Evolutionary conservation across 2,329 filamentous ascomycete genomes (phyloP), one percentile per base, ranked within the genome.

Genomic region (Sphaerulina musiva): DNA sequence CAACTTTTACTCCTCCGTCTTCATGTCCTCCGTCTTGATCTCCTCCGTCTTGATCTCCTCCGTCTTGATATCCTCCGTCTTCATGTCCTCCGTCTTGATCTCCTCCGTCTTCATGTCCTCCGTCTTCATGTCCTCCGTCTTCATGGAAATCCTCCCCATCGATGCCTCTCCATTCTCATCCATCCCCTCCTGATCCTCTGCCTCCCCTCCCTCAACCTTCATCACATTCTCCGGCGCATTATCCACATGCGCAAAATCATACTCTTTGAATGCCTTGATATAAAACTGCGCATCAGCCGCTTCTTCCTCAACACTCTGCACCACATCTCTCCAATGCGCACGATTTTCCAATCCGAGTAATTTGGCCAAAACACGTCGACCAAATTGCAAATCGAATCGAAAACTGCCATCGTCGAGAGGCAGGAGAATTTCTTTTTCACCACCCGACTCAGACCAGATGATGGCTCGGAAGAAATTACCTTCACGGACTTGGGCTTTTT

Each of bases 341-440:
- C 93, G 78, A 43, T 81, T 75, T 69, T 96, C 89, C 44, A 97
- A 73, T 2, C 83, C 82, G 48, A 98, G 76, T 48, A 98, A 75
- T 72, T 95, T 96, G 1, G 89, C 92, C 69, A 97, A 75, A 3
- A 96, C 93, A 43, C 84, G 82, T 40, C 95, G 80, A 3, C 88
- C 90, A 66, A 95, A 97, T 68, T 97, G 92, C 44, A 96, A 73
- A 67, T 95, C 90, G 68, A 98, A 97, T 11, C 86, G 81, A 59
- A 86, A 80, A 14, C 81, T 83, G 7, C 20, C 20, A 20, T 96
- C 78, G 6, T 82, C 82, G 74, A 97, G 81, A 50, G 91, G 78
- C 54, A 96, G 75, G 53, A 82, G 84, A 61, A 84, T 84, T 58
- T 87, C 82, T 66, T 81, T 77, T 60, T 82, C 79, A 43, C 47